Evolutionary conservation across 2,329 filamentous ascomycete species (phyloP), one percentile per base, ranked within the genome.

Genomic region (Xylariaceae sp.): DNA sequence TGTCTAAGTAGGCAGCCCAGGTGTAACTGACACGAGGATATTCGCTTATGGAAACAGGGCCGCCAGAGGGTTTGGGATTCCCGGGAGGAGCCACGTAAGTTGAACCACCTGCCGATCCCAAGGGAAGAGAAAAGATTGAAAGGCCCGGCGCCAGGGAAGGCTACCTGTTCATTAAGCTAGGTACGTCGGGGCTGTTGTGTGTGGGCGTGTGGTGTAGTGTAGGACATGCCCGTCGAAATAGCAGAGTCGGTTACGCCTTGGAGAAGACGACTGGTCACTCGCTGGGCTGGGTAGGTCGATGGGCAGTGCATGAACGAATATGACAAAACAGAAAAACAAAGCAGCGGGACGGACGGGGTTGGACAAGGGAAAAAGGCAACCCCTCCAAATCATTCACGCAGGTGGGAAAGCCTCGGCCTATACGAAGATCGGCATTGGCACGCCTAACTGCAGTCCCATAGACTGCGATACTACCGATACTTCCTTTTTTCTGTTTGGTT

Each of bases 271-370:
- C 16, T 47, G 32, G 46, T 49, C 46, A 46, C 41, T 34, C 26
- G 8, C 26, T 26, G 8, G 5, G 26, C 26, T 42, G 13, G 19
- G 10, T n/a, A 22, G 19, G 12, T 21, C 10, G 51, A 42, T 12
- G 12, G 37, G n/a, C 13, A 48, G 15, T 47, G 48, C 46, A 49
- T 41, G 36, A 46, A 49, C 34, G 36, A 42, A 46, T 46, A 42
- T 32, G n/a, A 45, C 16, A 32, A 15, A 41, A 47, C 18, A 8
- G 22, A 44, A 5, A 34, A 19, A 16, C n/a, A 21, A 39, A 37
- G 26, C 26, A 26, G 26, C 8, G 26, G 26, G 26, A 26, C 8
- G 18, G 5, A 39, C n/a, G n/a, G n/a, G n/a, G n/a, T n/a, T n/a
- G n/a, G n/a, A n/a, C n/a, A n/a, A n/a, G n/a, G n/a, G n/a, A n/a